Conservation (phyloP, 306 rosid genomes). For the Argentina anserina region DNA sequence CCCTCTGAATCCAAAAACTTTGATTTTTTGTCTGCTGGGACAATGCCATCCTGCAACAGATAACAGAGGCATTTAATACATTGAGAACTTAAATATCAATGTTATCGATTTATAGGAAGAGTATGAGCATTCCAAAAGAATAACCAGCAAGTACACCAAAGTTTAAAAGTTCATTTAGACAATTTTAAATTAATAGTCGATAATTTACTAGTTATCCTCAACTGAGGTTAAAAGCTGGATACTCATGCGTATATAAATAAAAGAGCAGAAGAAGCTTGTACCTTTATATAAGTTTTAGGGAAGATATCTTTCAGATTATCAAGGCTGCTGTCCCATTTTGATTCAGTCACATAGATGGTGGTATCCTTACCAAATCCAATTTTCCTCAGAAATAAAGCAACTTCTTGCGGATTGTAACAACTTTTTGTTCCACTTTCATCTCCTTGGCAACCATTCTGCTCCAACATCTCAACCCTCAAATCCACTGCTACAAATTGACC, state of each 20-base stretch:
- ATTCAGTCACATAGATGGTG: slow-evolving; percentile 82
- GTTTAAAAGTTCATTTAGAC: neutral
- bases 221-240: neutral
- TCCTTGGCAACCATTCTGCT: slow-evolving; percentile 73
- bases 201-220: neutral
- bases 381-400: slow-evolving; percentile 76
- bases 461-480: slow-evolving; percentile 81
- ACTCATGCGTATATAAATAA: neutral
- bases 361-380: slow-evolving; percentile 79
- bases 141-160: neutral
- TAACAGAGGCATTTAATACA: slow-evolving; percentile 16
- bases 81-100: neutral
- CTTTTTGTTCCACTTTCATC: slow-evolving; percentile 58
- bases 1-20: slow-evolving; percentile 62
- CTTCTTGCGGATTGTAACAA: slow-evolving; percentile 76
- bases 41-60: slow-evolving; percentile 75
- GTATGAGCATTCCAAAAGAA: neutral
- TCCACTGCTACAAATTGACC: slow-evolving; percentile 84
- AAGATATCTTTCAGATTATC: slow-evolving; percentile 83
- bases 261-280: slow-evolving; percentile 27
- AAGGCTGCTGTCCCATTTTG: slow-evolving; percentile 85
- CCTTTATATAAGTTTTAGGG: slow-evolving; percentile 93
- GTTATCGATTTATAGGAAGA: neutral
- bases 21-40: slow-evolving; percentile 83
- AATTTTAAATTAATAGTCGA: neutral